Conservation (phyloP, 2,329 filamentous ascomycete species). For the Catunica adiposa region DNA sequence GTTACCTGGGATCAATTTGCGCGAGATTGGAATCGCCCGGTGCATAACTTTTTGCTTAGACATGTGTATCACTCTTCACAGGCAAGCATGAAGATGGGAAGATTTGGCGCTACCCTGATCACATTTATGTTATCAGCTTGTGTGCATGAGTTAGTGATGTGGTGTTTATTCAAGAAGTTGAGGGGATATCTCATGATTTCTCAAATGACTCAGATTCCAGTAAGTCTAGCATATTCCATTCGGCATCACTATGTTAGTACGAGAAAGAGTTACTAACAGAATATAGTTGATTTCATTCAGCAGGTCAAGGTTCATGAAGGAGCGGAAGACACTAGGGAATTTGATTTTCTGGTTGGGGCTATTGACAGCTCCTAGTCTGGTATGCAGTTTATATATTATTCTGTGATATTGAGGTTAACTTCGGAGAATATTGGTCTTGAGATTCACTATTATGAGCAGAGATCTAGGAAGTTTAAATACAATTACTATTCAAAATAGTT, state of each 20-base stretch:
- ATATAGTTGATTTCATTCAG: conserved; percentile 44
- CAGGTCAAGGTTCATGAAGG: conserved; percentile 48
- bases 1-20: conserved; percentile 62
- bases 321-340: conserved; percentile 49
- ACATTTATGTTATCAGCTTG: conserved; percentile 58
- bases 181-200: conserved; percentile 56
- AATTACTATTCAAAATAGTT: no score
- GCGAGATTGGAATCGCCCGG: conserved; percentile 61
- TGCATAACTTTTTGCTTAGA: conserved; percentile 60
- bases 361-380: conserved; percentile 56
- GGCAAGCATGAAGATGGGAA: conserved; percentile 52
- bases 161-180: conserved; percentile 63
- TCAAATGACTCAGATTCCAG: conserved; percentile 58
- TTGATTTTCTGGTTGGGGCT: conserved; percentile 63
- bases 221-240: no score
- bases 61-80: conserved; percentile 70
- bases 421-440: no score
- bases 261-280: neutral
- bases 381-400: conserved; percentile 44
- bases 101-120: conserved; percentile 54
- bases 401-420: conserved; percentile 22
- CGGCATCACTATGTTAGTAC: neutral
- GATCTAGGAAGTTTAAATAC: no score
- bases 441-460: no score
- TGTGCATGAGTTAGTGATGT: conserved; percentile 64